Conservation (phyloP, 805 yeast genomes). For the Barnettozyma californica region DNA sequence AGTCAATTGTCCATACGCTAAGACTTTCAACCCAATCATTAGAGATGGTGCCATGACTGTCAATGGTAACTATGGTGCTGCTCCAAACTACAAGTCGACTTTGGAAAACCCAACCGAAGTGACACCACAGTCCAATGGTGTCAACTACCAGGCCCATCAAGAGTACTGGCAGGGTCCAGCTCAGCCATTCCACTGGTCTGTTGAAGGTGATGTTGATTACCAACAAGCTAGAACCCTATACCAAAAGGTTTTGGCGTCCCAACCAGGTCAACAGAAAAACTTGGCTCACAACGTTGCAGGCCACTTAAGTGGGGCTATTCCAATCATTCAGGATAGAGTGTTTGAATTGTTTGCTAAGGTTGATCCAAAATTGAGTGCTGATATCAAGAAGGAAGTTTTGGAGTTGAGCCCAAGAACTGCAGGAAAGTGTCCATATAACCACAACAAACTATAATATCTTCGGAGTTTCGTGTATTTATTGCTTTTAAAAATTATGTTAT, state of each 20-base stretch:
- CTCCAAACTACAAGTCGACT: slow-evolving; percentile 69
- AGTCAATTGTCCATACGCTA: slow-evolving; percentile 76
- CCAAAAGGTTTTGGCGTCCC: slow-evolving; percentile 58
- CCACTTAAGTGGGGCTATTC: slow-evolving; percentile 65
- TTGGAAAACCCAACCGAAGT: slow-evolving; percentile 31
- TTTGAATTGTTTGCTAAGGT: slow-evolving; percentile 73
- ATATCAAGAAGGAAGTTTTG: slow-evolving; percentile 59
- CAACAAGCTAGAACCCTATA: slow-evolving; percentile 74
- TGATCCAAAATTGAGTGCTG: slow-evolving; percentile 58
- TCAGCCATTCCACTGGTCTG: slow-evolving; percentile 81
- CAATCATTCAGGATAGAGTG: slow-evolving; percentile 73
- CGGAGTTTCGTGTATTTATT: neutral
- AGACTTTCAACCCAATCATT: slow-evolving; percentile 60
- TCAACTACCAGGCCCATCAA: slow-evolving; percentile 52
- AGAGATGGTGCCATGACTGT: slow-evolving; percentile 79
- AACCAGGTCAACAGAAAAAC: slow-evolving; percentile 78
- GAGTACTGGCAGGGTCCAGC: slow-evolving; percentile 83
- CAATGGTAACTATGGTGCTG: slow-evolving; percentile 66
- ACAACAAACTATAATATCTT: slow-evolving; percentile 16
- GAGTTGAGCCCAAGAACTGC: slow-evolving; percentile 30
- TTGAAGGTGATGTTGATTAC: slow-evolving; percentile 62
- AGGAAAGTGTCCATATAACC: slow-evolving; percentile 20
- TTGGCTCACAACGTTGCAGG: slow-evolving; percentile 79
- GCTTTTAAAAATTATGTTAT: neutral
- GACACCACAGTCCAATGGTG: slow-evolving; percentile 18